Conservation (phyloP, 2,329 filamentous ascomycete genomes). For the Aspergillus chevalieri region DNA sequence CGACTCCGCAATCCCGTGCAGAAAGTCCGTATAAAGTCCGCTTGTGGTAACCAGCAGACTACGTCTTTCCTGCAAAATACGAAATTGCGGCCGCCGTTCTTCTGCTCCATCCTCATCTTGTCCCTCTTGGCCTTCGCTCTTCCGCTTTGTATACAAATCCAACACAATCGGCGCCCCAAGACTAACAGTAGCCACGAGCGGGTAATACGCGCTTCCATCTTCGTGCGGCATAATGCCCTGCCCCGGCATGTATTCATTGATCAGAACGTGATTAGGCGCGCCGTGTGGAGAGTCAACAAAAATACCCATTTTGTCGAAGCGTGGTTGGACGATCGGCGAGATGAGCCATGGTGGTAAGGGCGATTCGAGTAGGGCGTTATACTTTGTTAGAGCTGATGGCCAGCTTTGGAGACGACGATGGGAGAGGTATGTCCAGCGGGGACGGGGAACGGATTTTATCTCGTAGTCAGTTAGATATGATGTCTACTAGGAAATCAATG, state of each 20-base stretch:
- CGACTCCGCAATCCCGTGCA: conserved; percentile 55
- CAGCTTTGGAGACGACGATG: conserved; percentile 86
- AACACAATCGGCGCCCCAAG: conserved; percentile 72
- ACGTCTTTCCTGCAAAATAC: conserved; percentile 75
- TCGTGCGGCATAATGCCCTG: conserved; percentile 98
- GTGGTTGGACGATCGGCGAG: conserved; percentile 58
- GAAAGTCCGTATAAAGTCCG: conserved; percentile 48
- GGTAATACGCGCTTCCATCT: conserved; percentile 81
- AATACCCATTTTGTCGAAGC: conserved; percentile 43
- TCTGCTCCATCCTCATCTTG: conserved; percentile 5
- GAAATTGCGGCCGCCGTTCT: conserved; percentile 36
- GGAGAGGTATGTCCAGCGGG: conserved; percentile 80
- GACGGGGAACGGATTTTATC: conserved; percentile 57
- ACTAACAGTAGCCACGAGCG: conserved; percentile 85
- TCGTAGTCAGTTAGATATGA: conserved; percentile 5
- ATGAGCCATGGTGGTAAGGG: conserved; percentile 68
- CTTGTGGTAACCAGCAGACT: conserved; percentile 58
- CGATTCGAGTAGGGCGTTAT: conserved; percentile 66
- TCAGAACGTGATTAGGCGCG: conserved; percentile 79
- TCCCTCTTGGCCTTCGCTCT: neutral
- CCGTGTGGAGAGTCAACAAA: conserved; percentile 64
- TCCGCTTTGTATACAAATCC: conserved; percentile 61
- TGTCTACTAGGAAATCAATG: neutral
- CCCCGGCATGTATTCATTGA: conserved; percentile 84
- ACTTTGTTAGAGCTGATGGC: conserved; percentile 73